These are phyloP conservation scores for Pharus latifolius DNA, from an alignment of 176 grass and related monocot genomes.

Conservation along the genomic window DNA sequence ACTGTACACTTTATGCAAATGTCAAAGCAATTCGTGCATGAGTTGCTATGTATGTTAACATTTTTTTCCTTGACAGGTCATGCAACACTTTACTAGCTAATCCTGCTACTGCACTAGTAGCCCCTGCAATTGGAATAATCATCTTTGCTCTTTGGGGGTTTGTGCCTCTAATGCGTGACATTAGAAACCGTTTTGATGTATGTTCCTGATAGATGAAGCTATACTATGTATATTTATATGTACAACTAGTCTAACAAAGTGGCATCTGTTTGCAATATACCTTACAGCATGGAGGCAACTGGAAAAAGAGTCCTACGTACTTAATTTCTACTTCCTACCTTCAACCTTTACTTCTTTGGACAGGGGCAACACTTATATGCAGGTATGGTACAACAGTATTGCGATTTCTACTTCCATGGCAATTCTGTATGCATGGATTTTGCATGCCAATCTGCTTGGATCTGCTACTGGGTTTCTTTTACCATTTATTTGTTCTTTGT, in stretches of 20 bases:
- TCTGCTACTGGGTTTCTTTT: neutral
- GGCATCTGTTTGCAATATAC: conserved; percentile 24
- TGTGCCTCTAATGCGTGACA: conserved; percentile 56
- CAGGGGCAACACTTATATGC: conserved; percentile 74
- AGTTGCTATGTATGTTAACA: conserved; percentile 9
- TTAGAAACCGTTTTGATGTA: conserved; percentile 82
- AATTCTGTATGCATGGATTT: conserved; percentile 8
- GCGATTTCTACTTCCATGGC: neutral
- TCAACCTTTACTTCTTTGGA: conserved; percentile 96
- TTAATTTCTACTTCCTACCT: conserved; percentile 74
- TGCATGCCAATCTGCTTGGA: neutral
- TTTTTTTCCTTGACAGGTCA: conserved; percentile 40
- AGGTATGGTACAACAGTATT: conserved; percentile 33
- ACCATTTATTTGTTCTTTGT: conserved; percentile 15
- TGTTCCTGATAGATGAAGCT: conserved; percentile 12
- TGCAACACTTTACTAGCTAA: conserved; percentile 50
- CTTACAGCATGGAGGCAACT: conserved; percentile 68
- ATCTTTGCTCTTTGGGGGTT: conserved; percentile 82
- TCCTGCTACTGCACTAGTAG: conserved; percentile 49
- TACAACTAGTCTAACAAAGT: neutral
- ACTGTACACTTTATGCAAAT: conserved; percentile 2
- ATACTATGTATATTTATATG: neutral
- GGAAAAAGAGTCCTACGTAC: conserved; percentile 89
- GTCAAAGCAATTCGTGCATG: neutral
- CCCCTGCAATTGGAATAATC: conserved; percentile 79